Conservation (phyloP, 768 basidiomycete genomes). For the Crucibulum laeve region DNA sequence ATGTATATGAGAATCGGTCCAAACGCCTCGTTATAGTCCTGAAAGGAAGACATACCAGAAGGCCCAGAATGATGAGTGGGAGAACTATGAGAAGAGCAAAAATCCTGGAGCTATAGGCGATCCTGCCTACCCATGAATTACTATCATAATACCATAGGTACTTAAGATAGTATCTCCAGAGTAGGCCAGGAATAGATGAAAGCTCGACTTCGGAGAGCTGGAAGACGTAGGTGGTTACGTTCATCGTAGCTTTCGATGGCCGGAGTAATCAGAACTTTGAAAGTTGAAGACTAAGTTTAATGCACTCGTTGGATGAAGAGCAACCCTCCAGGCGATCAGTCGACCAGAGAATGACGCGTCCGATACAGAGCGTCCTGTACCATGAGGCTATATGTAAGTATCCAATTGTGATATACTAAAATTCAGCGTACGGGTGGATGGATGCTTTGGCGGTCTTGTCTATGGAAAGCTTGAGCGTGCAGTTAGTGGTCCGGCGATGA, state of each 20-base stretch:
- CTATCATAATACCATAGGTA: slow-evolving; percentile 62
- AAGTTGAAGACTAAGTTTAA: neutral
- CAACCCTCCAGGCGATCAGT: too few relatives aligned
- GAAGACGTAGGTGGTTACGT: slow-evolving; percentile 24
- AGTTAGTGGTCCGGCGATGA: neutral
- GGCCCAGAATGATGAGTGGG: slow-evolving; percentile 50
- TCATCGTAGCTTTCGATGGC: too few relatives aligned
- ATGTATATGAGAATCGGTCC: slow-evolving; percentile 6
- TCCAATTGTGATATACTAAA: too few relatives aligned
- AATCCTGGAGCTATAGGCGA: slow-evolving; percentile 60
- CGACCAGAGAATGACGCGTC: too few relatives aligned
- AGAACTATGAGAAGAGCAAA: slow-evolving; percentile 62
- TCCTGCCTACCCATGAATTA: slow-evolving; percentile 62
- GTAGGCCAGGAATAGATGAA: slow-evolving; percentile 32
- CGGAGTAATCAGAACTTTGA: too few relatives aligned
- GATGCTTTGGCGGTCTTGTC: too few relatives aligned
- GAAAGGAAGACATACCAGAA: slow-evolving; percentile 41
- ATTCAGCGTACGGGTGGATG: too few relatives aligned
- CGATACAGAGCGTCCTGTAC: too few relatives aligned
- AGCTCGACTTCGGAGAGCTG: slow-evolving; percentile 22
- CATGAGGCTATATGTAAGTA: too few relatives aligned
- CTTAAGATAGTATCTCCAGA: slow-evolving; percentile 60
- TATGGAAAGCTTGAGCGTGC: too few relatives aligned
- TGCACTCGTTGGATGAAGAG: too few relatives aligned
- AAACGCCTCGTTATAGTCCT: slow-evolving; percentile 5